Conservation (phyloP, 495 filamentous ascomycete genomes). For the Aspergillus wentii region DNA sequence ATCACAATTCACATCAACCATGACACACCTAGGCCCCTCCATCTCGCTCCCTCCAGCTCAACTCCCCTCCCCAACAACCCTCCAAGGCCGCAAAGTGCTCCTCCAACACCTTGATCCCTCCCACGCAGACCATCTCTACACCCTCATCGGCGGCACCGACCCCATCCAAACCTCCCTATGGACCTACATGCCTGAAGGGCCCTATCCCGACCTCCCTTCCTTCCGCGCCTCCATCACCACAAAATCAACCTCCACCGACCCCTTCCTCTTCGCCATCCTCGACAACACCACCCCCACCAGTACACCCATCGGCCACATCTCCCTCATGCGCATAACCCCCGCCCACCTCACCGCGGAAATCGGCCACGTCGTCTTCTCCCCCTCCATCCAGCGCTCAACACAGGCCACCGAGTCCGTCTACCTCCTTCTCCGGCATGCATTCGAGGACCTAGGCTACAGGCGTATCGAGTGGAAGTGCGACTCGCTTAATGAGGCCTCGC, state of each 20-base stretch:
- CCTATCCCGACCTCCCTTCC: slow-evolving; percentile 23
- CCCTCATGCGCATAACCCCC: slow-evolving; percentile 38
- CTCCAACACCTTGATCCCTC: slow-evolving; percentile 29
- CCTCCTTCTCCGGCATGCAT: slow-evolving; percentile 38
- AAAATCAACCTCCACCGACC: slow-evolving; percentile 23
- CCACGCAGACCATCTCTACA: slow-evolving; percentile 37
- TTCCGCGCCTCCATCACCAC: slow-evolving; percentile 25
- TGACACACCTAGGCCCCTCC: slow-evolving; percentile 17
- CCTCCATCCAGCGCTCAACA: slow-evolving; percentile 40
- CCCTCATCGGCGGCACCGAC: slow-evolving; percentile 27
- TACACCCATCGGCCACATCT: slow-evolving; percentile 35
- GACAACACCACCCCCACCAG: slow-evolving; percentile 9
- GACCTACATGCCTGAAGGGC: slow-evolving; percentile 42
- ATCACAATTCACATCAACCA: too few relatives aligned
- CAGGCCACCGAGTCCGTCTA: slow-evolving; percentile 49
- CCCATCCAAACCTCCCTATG: slow-evolving; percentile 30
- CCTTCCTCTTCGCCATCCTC: slow-evolving; percentile 40
- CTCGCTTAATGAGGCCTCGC: slow-evolving; percentile 41
- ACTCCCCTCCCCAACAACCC: slow-evolving; percentile 15
- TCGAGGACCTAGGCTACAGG: slow-evolving; percentile 47
- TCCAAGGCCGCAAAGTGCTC: slow-evolving; percentile 31
- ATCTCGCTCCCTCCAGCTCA: slow-evolving; percentile 16
- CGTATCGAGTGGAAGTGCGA: slow-evolving; percentile 59
- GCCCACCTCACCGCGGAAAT: slow-evolving; percentile 41
- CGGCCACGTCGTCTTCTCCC: slow-evolving; percentile 43